Evolutionary conservation across 2,329 filamentous ascomycete species (phyloP).

Genomic region (Thermothelomyces thermophilus): DNA sequence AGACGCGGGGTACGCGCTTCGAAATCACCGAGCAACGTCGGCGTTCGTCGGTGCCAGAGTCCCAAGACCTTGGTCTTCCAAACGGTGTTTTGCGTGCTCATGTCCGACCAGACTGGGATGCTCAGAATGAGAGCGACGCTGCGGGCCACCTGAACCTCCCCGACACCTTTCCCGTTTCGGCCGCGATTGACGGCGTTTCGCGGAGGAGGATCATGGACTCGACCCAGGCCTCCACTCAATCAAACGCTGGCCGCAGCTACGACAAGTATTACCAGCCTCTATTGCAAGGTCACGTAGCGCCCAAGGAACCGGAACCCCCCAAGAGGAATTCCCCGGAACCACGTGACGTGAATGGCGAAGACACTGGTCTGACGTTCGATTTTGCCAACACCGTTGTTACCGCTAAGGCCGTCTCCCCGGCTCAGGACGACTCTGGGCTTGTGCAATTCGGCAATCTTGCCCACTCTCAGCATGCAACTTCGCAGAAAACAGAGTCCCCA

Average conservation of each 20-base stretch:
- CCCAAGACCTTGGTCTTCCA: neutral
- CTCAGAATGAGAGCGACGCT: constrained; percentile 1
- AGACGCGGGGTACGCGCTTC: constrained; percentile 20
- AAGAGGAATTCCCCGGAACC: constrained; percentile 22
- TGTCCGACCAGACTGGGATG: neutral
- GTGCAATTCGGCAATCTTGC: constrained; percentile 21
- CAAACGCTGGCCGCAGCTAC: constrained; percentile 52
- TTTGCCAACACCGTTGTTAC: constrained; percentile 32
- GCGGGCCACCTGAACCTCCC: constrained; percentile 6
- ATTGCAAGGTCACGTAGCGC: constrained; percentile 14
- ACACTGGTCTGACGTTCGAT: constrained; percentile 44
- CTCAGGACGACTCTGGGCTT: constrained; percentile 29
- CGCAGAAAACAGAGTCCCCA: constrained; percentile 13
- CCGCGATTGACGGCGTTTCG: neutral
- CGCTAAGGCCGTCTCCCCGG: constrained; percentile 31
- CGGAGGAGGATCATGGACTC: constrained; percentile 36
- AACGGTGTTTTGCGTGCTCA: neutral
- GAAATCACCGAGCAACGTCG: constrained; percentile 1
- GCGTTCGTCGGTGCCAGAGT: constrained; percentile 5
- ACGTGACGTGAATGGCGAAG: constrained; percentile 39
- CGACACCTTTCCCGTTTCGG: constrained; percentile 5
- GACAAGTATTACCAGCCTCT: constrained; percentile 33
- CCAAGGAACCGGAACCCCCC: constrained; percentile 17
- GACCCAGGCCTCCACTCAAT: constrained; percentile 51
- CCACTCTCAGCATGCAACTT: constrained; percentile 2